Base-by-base conservation (phyloP, 2,329 filamentous ascomycete species). In the Monosporascus sp. region DNA sequence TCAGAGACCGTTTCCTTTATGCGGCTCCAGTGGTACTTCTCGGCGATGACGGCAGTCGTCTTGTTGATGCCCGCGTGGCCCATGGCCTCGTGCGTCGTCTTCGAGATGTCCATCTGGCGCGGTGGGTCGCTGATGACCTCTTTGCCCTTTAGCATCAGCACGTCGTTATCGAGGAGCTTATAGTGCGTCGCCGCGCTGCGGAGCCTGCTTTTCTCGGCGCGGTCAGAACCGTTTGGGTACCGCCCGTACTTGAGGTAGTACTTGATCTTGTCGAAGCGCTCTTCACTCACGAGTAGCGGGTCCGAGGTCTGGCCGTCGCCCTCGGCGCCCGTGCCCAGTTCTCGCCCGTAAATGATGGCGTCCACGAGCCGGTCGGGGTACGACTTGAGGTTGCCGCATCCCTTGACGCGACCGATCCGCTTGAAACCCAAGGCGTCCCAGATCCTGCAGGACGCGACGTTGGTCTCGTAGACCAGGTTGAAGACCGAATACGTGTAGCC, bases 221-320 rank as follows among this genome's bases (percentile, higher is more conserved):
- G 85, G 77, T 97, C 91, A 67, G 93, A 92, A 58, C 92, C 93
- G 64, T 87, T 86, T 55, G 94, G 94, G 71, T 99, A 97, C 71
- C 92, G 91, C 67, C 87, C 88, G 71, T 92, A 91, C 74, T 96
- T 95, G 67, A 97, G 85, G 73, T 97, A 97, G 78, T 90, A 97
- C 67, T 92, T 88, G 70, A 97, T 97, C 79, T 97, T 97, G 78
- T 97, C 93, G 78, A 97, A 97, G 63, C 94, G 90, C 76, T 97
- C 92, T 77, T 97, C 92, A 71, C 88, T 92, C 64, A 93, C 87
- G 69, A 90, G 86, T 70, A 94, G 90, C 68, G 94, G 90, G 64
- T 81, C 82, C 20, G 43, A 46, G 22, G 26, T 46, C 43, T 46
- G 43, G 66, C 67, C 73, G 57, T 75, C 78, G 46, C 69, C 68